Evolutionary conservation across 345 rosid genomes (phyloP), one percentile per base, ranked within the genome.

Genomic region (Camelina neglecta): DNA sequence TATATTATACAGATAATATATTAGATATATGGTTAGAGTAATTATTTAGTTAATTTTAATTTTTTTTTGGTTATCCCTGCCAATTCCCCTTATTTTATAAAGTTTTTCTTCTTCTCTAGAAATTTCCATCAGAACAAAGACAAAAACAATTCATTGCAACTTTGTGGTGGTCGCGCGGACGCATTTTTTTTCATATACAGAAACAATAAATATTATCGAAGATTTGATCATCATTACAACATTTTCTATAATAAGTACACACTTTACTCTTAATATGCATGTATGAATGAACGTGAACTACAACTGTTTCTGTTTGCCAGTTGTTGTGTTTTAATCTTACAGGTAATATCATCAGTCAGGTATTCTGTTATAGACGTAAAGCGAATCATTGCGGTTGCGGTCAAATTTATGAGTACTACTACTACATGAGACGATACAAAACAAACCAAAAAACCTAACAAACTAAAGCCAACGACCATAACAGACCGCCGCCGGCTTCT

Each of bases 221-320:
- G 41, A 54, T 13, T 39, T 29, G 51, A 41, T 54, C 7, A 54
- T 6, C 31, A 29, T 24, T 56, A 41, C 20, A 11, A 26, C 54
- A 20, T 9, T 9, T 13, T 26, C 2, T 12, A 36, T 7, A 38
- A 8, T 4, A 11, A 55, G 31, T 12, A 15, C 16, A 13, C 7
- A 7, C 13, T 15, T 44, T 11, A 12, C 48, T 12, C 5, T 44
- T 1, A 21, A 29, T 3, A 41, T 42, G 42, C 4, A 20, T 2
- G 24, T 4, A 29, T 29, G 31, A 29, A 29, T 29, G 29, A 55
- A n/a, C 31, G 50, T 56, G 18, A 26, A 26, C 16, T 56, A 8
- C 11, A n/a, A 24, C 8, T 42, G 56, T 7, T 29, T 69, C 8
- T 42, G 56, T 7, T 29, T 69, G 73, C 54, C 31, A 69, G 42